Evolutionary conservation across 2,329 filamentous ascomycete genomes (phyloP), one percentile per base, ranked within the genome.

Genomic region (Fusarium siculi): DNA sequence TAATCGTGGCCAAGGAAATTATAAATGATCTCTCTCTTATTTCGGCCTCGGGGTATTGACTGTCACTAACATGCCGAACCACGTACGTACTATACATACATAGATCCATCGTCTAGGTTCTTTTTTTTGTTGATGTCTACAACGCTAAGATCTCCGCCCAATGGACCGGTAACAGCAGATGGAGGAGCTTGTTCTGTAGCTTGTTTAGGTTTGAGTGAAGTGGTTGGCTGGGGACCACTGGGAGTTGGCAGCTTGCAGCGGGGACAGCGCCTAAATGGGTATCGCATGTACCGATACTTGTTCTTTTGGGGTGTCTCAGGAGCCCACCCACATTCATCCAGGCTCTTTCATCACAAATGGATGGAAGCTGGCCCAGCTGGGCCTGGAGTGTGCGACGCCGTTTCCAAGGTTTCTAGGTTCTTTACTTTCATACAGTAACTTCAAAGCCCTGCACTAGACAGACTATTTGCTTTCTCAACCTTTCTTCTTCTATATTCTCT

Each of bases 371-470:
- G 36, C 30, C 30, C 30, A 30, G 50, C 30, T 34, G 52, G 46
- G 63, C 23, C 42, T 47, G 64, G 63, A 54, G 68, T 68, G 54
- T 67, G 66, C 57, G 50, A 73, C 70, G 54, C 72, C 70, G 54
- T 60, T 73, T 73, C 71, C 71, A 74, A 72, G 66, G 70, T 71
- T 73, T 74, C 67, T n/a, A 30, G 44, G 19, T 68, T 66, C 64
- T 67, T 47, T 67, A 66, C 67, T 74, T 63, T 55, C 25, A n/a
- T 47, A 19, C 37, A 40, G 37, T 61, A 69, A 37, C 60, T 64
- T 46, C 54, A 10, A 23, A 23, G 37, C 40, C 44, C 50, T 37
- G 52, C 40, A 37, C 53, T 40, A 21, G 53, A 34, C 28, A 19
- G 12, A 36, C 32, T 34, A 21, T 66, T 39, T 37, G n/a, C 54